These are phyloP conservation scores for Isatis tinctoria DNA, from an alignment of 345 rosid species.

Conservation along the genomic window DNA sequence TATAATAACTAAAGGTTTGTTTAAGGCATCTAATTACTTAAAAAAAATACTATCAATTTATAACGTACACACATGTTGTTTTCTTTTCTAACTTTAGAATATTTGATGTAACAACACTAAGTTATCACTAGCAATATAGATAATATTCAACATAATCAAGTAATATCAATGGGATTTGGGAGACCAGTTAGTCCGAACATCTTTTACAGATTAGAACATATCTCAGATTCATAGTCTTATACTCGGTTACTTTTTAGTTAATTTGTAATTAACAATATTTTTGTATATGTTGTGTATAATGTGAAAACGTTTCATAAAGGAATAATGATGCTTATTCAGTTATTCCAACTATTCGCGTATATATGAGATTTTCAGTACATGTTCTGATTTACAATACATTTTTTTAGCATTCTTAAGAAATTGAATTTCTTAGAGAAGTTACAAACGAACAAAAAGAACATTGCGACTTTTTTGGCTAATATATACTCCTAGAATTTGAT, in stretches of 20 bases:
- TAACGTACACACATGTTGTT: constrained; percentile 28
- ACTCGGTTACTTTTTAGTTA: not conserved
- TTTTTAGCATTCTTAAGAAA: not conserved
- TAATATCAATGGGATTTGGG: not conserved
- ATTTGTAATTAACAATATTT: not conserved
- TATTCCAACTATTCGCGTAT: constrained; percentile 2
- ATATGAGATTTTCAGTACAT: constrained; percentile 13
- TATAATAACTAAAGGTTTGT: constrained; percentile 5
- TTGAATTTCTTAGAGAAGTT: not conserved
- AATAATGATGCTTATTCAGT: constrained; percentile 1
- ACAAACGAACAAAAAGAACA: not conserved
- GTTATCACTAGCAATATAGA: constrained; percentile 1
- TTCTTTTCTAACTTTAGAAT: constrained; percentile 25
- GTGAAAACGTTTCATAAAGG: not conserved
- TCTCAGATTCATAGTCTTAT: not conserved
- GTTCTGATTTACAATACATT: constrained; percentile 6
- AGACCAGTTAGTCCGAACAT: not conserved
- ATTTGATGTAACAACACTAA: constrained; percentile 33
- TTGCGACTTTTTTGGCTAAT: not conserved
- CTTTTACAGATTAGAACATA: not conserved
- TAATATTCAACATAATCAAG: constrained; percentile 24
- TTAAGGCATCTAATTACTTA: constrained; percentile 20
- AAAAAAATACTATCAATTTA: not conserved
- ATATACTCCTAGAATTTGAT: not conserved
- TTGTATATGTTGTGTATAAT: not conserved